Evolutionary conservation across 495 filamentous ascomycete genomes (phyloP), one percentile per base, ranked within the genome.

Genomic region (Elaphomyces granulatus): DNA sequence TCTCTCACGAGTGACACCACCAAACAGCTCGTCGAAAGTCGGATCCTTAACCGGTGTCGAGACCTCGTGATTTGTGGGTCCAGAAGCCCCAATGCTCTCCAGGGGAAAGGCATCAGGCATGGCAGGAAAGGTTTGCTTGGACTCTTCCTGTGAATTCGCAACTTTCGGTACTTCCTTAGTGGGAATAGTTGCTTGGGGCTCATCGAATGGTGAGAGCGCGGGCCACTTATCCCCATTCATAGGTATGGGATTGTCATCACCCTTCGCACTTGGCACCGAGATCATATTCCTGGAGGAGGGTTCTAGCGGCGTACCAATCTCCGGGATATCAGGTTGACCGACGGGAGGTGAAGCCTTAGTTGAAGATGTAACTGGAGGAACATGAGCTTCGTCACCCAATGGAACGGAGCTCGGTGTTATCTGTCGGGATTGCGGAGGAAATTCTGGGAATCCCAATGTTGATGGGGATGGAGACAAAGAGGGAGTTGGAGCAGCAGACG

Each of bases 291-390:
- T 46, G 20, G 58, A 56, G 20, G 57, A 60, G 2, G 20, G 23
- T 34, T 73, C 68, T 3, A 73, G 74, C 15, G 75, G 74, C 1
- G 75, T 76, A 31, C 77, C 80, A 26, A 71, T 53, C 4, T 70
- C 72, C 19, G 71, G 60, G 15, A 49, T 54, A 28, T 78, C 74
- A 38, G 46, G 49, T 17, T 52, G 58, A 37, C 76, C 78, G 51
- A 72, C 79, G 18, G 87, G 78, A n/a, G 85, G 80, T 12, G 81
- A 80, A 19, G 81, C 81, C 61, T 79, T 78, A 2, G 84, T 83
- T 2, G 85, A 88, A 15, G 81, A 83, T 39, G 72, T 75, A 34
- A 79, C 56, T 0, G 83, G 83, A 37, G 85, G 81, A 28, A 71
- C 61, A 18, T 74, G 61, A 21, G 72, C 68, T 19, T 63, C 23